phyloP scores from a whole-genome alignment of 108 stramenopile genomes.

The Nitzschia sp. region DNA sequence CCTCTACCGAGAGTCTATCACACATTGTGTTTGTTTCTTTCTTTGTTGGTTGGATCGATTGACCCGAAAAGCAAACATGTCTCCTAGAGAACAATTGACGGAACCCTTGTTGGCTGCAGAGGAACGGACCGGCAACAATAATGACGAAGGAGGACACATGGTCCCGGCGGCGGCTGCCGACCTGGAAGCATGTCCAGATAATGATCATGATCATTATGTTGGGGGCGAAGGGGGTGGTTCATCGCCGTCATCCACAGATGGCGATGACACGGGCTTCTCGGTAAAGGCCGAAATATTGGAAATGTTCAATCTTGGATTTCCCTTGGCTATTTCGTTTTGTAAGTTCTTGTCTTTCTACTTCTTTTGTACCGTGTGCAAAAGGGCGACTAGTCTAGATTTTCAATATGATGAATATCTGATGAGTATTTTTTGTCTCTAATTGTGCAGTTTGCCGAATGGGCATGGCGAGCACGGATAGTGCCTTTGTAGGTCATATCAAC shows the following conservation, averaged over 20 bases:
- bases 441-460: slow-evolving; percentile 55
- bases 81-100: slow-evolving; percentile 1
- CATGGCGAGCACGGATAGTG: slow-evolving; percentile 43
- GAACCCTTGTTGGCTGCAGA: slow-evolving; percentile 14
- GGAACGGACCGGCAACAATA: not conserved
- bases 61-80: no score
- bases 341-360: no score
- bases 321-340: slow-evolving; percentile 36
- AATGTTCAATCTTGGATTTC: slow-evolving; percentile 32
- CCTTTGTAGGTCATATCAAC: slow-evolving; percentile 42
- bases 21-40: no score
- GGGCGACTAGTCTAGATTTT: no score
- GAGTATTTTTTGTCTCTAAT: no score
- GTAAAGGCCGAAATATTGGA: slow-evolving; percentile 24
- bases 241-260: not conserved
- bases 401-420: no score
- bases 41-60: no score
- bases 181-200: not conserved
- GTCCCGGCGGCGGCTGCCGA: not conserved
- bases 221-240: no score
- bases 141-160: not conserved
- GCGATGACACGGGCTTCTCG: not conserved
- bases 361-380: no score
- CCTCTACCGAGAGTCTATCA: no score
- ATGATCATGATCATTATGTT: not conserved